Conservation (phyloP, 805 yeast species). For the Teunomyces barrocoloradensis region DNA sequence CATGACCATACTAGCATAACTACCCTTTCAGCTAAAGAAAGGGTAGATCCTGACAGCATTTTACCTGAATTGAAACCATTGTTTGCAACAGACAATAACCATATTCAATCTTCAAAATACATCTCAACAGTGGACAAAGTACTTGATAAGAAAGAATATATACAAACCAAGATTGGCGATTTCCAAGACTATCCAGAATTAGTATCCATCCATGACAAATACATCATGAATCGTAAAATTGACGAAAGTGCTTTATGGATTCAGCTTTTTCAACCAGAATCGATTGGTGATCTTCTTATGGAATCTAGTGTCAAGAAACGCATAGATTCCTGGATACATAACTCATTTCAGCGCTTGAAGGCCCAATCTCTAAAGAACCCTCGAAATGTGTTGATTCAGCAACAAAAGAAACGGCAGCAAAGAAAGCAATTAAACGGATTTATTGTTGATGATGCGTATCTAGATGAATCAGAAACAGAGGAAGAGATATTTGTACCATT, state of each 20-base stretch:
- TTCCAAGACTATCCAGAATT: constrained; percentile 9
- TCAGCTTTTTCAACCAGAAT: constrained; percentile 43
- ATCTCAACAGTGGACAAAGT: background rate
- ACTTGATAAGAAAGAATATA: background rate
- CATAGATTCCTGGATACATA: constrained; percentile 39
- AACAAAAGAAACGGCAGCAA: constrained; percentile 19
- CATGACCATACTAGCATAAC: background rate
- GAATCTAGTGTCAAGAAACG: constrained; percentile 16
- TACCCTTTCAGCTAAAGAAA: background rate
- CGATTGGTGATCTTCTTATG: constrained; percentile 34
- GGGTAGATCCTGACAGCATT: background rate
- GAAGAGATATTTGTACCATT: constrained; percentile 56
- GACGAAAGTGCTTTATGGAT: constrained; percentile 33
- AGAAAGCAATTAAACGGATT: constrained; percentile 31
- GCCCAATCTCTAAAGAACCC: constrained; percentile 31
- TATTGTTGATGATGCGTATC: constrained; percentile 33
- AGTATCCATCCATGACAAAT: constrained; percentile 10
- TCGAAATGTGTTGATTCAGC: constrained; percentile 26
- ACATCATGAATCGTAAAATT: constrained; percentile 3
- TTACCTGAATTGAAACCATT: background rate
- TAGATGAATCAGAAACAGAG: constrained; percentile 24
- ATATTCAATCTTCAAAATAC: background rate
- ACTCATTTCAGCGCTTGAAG: constrained; percentile 35
- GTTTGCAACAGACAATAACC: background rate
- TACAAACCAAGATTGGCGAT: constrained; percentile 10